Evolutionary conservation across 2,329 filamentous ascomycete genomes (phyloP), one percentile per base, ranked within the genome.

Genomic region (Parafenestella ontariensis): DNA sequence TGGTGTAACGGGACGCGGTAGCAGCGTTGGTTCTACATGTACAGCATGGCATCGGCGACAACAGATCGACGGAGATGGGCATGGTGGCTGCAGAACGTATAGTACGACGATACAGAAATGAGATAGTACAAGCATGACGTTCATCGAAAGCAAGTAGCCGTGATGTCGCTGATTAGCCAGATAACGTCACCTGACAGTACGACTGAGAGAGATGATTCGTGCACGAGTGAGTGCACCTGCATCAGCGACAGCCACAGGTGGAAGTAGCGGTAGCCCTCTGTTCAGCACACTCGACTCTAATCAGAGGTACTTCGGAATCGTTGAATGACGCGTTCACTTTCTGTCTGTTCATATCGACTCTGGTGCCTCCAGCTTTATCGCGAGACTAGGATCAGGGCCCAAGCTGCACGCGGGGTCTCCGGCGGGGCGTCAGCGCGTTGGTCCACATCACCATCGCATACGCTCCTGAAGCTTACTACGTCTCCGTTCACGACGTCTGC

Each of bases 151-250:
- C 46, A 43, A 37, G 51, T 23, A 28, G 40, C 34, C 26, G 51
- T 48, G 49, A 56, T 49, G 52, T 50, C 26, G 40, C 17, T 34
- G 48, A 44, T 43, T 52, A 46, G 43, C 34, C 43, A 53, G 63
- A 66, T 64, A 62, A 58, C 59, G 62, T 67, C 65, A 67, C 58
- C 59, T 66, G 63, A 64, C 46, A 49, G 53, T 49, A 50, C 34
- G 45, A 33, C 24, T 18, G 20, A n/a, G 37, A 40, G 23, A 17
- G 50, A 39, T 59, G 54, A 58, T 57, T 58, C 50, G 57, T 43
- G 40, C 34, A 44, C 28, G 34, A 34, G 40, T 42, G 41, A 47
- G 31, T 24, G 26, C 43, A 33, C 50, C 45, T 57, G 54, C 47
- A 57, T 54, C 56, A 46, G 42, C 56, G 52, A 24, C 57, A 46